Evolutionary conservation across 495 filamentous ascomycete species (phyloP).

Genomic region (Xylaria intraflava): DNA sequence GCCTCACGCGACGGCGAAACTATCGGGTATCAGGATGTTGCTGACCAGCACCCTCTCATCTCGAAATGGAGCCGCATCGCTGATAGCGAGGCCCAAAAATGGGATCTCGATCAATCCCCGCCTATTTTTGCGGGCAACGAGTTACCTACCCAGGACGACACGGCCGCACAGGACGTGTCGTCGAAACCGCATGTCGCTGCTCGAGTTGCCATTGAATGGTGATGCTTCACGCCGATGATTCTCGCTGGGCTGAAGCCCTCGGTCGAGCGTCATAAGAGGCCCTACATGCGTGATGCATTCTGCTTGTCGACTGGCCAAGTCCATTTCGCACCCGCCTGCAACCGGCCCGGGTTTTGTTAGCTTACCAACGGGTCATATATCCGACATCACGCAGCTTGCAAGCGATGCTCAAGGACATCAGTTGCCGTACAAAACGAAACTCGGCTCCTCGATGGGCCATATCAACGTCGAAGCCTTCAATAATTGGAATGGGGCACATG

Average conservation of each 20-base stretch:
- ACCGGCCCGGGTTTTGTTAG: no score
- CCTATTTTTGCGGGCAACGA: neutral
- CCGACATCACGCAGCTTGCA: no score
- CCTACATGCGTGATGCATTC: neutral
- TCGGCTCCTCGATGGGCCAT: no score
- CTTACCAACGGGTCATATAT: no score
- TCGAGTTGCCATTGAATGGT: slow-evolving; percentile 7
- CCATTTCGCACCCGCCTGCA: no score
- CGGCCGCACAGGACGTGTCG: neutral
- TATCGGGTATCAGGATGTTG: slow-evolving; percentile 47
- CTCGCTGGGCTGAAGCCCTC: no score
- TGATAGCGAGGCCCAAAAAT: slow-evolving; percentile 34
- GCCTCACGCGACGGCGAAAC: slow-evolving; percentile 21
- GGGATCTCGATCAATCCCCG: slow-evolving; percentile 15
- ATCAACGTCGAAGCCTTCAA: no score
- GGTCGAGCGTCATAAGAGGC: no score
- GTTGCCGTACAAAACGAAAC: no score
- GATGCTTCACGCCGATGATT: neutral
- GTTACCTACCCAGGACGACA: neutral
- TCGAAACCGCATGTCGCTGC: neutral
- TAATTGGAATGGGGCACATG: no score
- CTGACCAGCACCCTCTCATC: slow-evolving; percentile 53
- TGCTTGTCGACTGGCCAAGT: no score
- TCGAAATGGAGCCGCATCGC: slow-evolving; percentile 47
- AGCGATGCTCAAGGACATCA: no score